Conservation (phyloP, 495 filamentous ascomycete species). For the Neurospora sp. region DNA sequence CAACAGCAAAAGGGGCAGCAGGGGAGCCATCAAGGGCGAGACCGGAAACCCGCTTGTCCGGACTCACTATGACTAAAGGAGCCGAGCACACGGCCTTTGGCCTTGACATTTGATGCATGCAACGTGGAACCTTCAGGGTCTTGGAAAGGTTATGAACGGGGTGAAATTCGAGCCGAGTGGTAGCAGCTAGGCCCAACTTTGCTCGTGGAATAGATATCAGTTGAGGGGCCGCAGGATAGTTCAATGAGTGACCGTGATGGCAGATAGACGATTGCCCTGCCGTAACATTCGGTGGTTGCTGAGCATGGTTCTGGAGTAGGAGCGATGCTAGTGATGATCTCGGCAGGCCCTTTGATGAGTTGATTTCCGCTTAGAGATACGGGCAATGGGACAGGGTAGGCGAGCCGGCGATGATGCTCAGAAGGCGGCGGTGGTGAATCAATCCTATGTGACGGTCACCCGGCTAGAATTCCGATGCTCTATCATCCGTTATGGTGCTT, state of each 20-base stretch:
- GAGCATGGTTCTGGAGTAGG: not conserved
- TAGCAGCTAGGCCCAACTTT: not conserved
- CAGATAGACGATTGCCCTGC: not conserved
- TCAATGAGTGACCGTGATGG: not conserved
- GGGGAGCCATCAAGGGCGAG: not conserved
- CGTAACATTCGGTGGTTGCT: not conserved
- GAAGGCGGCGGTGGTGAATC: not conserved
- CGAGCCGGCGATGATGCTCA: not conserved
- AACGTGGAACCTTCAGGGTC: not conserved
- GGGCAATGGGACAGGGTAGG: not conserved
- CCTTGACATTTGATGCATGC: not conserved
- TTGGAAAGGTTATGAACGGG: not conserved
- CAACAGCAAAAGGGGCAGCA: not conserved
- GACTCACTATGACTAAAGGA: not conserved
- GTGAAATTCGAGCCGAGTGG: not conserved
- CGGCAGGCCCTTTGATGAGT: not conserved
- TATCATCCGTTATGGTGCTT: not conserved
- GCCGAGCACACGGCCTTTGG: not conserved
- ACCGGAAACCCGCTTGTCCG: not conserved
- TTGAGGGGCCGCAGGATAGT: not conserved
- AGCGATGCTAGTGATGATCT: not conserved
- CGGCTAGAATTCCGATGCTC: not conserved
- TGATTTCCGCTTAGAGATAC: not conserved
- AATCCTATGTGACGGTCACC: not conserved
- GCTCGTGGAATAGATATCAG: not conserved